These are phyloP conservation scores for Sclerotinia borealis DNA, from an alignment of 2,329 filamentous ascomycete genomes.

Conservation along the genomic window DNA sequence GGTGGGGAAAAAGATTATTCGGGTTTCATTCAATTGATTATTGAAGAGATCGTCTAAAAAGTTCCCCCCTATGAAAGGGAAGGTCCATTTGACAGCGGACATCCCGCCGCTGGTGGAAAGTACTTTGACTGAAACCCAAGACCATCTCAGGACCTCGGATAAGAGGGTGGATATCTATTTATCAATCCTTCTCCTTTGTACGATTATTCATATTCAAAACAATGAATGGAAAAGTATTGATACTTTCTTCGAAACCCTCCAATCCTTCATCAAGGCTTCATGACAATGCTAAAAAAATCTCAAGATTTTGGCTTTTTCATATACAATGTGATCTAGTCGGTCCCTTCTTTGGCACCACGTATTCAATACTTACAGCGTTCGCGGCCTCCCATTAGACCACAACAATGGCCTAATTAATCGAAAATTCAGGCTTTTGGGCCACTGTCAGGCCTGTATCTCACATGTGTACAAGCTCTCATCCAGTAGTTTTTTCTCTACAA, in stretches of 20 bases:
- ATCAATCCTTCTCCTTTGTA: background rate
- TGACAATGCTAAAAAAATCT: background rate
- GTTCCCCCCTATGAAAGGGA: background rate
- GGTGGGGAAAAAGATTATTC: background rate
- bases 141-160: background rate
- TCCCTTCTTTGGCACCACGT: slow-evolving; percentile 1
- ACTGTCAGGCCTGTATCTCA: background rate
- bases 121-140: background rate
- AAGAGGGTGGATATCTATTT: background rate
- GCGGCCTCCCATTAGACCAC: background rate
- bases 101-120: background rate
- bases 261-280: background rate
- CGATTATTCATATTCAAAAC: background rate
- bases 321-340: background rate
- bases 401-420: background rate
- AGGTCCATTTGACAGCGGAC: background rate
- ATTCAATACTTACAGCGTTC: slow-evolving; percentile 4
- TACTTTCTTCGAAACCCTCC: background rate
- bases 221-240: background rate
- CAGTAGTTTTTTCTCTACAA: background rate
- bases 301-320: background rate
- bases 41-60: background rate
- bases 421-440: background rate
- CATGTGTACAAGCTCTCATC: slow-evolving; percentile 7
- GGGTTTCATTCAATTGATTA: background rate